Percentiles rank a stretch among this genome's conserved stretches.
Conservation (phyloP, 371 early-diverging fungal species). For the Apophysomyces sp. region DNA sequence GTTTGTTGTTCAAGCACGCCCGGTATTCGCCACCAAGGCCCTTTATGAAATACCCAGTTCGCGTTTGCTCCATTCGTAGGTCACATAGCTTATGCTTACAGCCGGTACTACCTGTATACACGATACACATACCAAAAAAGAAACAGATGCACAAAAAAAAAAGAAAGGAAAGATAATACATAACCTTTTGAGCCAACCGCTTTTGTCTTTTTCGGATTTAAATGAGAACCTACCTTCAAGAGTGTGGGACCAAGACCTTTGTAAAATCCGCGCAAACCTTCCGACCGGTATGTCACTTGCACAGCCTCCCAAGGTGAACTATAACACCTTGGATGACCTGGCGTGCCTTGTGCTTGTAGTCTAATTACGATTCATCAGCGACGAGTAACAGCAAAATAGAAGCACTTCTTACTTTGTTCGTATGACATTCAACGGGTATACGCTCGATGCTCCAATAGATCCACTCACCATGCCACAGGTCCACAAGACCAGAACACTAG, state of each 20-base stretch:
- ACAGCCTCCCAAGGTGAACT: conserved; percentile 66
- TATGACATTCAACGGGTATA: conserved; percentile 72
- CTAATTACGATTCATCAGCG: too few relatives aligned
- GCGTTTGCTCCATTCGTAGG: conserved; percentile 62
- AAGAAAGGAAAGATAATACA: neutral
- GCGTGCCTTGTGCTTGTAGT: conserved; percentile 80
- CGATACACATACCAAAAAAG: neutral
- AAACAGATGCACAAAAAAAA: neutral
- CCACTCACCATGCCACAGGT: conserved; percentile 70
- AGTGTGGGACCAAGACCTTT: conserved; percentile 80
- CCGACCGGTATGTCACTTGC: conserved; percentile 60
- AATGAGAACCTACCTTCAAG: conserved; percentile 50
- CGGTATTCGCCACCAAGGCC: neutral
- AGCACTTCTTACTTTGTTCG: conserved; percentile 67
- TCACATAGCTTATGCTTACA: conserved; percentile 63
- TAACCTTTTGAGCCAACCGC: neutral
- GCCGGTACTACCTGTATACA: conserved; percentile 60
- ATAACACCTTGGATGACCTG: conserved; percentile 68
- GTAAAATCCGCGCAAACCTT: conserved; percentile 83
- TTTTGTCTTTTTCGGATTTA: neutral
- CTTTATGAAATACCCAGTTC: conserved; percentile 43
- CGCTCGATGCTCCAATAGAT: conserved; percentile 64
- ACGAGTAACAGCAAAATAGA: too few relatives aligned
- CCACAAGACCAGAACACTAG: conserved; percentile 54
- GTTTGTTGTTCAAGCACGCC: neutral